Evolutionary conservation across 2,329 filamentous ascomycete genomes (phyloP).

Genomic region (Pseudogymnoascus sp.): DNA sequence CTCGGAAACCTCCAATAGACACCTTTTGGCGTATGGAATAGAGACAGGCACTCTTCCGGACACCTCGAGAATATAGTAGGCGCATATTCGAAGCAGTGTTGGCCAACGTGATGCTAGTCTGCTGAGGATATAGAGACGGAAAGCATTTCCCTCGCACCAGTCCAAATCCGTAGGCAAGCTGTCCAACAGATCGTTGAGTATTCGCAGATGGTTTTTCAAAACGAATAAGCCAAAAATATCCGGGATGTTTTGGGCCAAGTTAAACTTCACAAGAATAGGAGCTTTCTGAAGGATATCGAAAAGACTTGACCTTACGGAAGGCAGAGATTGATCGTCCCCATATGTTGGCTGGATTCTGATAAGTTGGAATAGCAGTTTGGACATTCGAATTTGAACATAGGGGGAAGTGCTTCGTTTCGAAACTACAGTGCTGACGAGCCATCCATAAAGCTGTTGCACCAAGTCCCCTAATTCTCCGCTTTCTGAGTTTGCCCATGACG

Average conservation of each 20-base stretch:
- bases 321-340: constrained; percentile 33
- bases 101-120: constrained; percentile 76
- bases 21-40: constrained; percentile 62
- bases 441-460: constrained; percentile 69
- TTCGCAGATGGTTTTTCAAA: constrained; percentile 72
- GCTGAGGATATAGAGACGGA: constrained; percentile 69
- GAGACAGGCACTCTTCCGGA: constrained; percentile 63
- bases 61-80: constrained; percentile 91
- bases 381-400: constrained; percentile 57
- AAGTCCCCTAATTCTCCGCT: constrained; percentile 53
- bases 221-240: constrained; percentile 73
- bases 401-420: constrained; percentile 62
- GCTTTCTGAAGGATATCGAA: constrained; percentile 63
- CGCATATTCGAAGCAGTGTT: constrained; percentile 74
- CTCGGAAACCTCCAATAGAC: constrained; percentile 57
- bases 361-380: constrained; percentile 61
- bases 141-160: constrained; percentile 73
- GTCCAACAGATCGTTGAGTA: constrained; percentile 77
- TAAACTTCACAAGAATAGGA: constrained; percentile 65
- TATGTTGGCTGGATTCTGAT: constrained; percentile 61
- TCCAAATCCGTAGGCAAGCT: constrained; percentile 66
- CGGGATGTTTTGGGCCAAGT: constrained; percentile 61
- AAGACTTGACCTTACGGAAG: constrained; percentile 58
- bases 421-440: constrained; percentile 62
- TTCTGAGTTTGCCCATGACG: constrained; percentile 18